Percentiles rank a stretch among this genome's conserved stretches.
These are phyloP conservation scores for Myxozyma monticola DNA, from an alignment of 805 yeast genomes.

Conservation along the genomic window DNA sequence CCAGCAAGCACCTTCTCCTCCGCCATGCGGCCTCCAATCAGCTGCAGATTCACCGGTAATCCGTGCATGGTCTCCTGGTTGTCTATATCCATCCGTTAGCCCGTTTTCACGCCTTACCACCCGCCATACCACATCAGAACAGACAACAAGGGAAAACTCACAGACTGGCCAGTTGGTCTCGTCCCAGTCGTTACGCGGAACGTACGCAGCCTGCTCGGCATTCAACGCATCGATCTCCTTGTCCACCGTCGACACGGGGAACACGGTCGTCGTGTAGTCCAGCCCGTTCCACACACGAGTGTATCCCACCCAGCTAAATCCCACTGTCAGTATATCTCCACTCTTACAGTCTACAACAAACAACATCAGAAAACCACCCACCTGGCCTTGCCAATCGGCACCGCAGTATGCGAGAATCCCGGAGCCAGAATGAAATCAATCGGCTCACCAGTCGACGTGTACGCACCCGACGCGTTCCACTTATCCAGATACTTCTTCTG, in stretches of 20 bases:
- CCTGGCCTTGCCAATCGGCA: slow-evolving; percentile 41
- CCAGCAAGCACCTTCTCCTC: slow-evolving; percentile 34
- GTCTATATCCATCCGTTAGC: slow-evolving; percentile 9
- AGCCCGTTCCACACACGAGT: slow-evolving; percentile 35
- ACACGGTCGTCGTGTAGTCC: slow-evolving; percentile 33
- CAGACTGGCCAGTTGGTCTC: slow-evolving; percentile 29
- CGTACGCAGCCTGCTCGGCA: slow-evolving; percentile 25
- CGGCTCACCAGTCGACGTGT: slow-evolving; percentile 44
- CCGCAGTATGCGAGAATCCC: slow-evolving; percentile 49
- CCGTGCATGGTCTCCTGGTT: slow-evolving; percentile 33
- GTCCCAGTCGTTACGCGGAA: slow-evolving; percentile 32
- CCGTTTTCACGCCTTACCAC: too few species aligned
- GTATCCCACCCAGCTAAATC: slow-evolving; percentile 31
- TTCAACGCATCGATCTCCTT: slow-evolving; percentile 25
- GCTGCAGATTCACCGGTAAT: slow-evolving; percentile 32
- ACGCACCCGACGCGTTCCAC: slow-evolving; percentile 44
- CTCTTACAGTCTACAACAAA: neutral
- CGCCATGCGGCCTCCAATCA: slow-evolving; percentile 29
- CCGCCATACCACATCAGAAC: neutral
- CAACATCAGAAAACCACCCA: slow-evolving; percentile 26
- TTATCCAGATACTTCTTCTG: slow-evolving; percentile 45
- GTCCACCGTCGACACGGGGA: slow-evolving; percentile 32
- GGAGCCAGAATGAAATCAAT: slow-evolving; percentile 54
- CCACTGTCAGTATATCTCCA: neutral
- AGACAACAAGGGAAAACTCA: slow-evolving; percentile 4